Evolutionary conservation across 192 early-diverging fungal species (phyloP), one percentile per base, ranked within the genome.

Genomic region (Coemansia sp.): DNA sequence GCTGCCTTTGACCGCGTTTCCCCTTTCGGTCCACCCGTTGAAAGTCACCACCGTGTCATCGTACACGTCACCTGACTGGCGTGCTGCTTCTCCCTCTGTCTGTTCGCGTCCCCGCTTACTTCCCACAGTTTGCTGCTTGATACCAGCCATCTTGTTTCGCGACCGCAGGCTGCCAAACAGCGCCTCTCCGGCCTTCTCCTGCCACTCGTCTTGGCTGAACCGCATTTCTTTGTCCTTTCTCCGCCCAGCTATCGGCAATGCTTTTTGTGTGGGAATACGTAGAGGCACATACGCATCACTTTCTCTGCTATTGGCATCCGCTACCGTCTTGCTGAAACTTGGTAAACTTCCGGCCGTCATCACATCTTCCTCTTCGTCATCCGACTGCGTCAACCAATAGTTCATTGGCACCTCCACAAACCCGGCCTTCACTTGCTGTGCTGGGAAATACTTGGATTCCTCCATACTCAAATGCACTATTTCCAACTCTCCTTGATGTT

Each of bases 161-260:
- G 26, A 43, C 34, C 73, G 69, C 12, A 45, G 46, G 63, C 69
- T 81, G 60, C 78, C 78, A 72, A 81, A 81, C 5, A 81, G 14
- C 16, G 73, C 73, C 38, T 57, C 56, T 6, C 60, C 70, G 0
- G 64, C 64, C 44, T 63, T 69, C 18, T 60, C 63, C 41, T 67
- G 38, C 78, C 78, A 76, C 52, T 81, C 78, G 26, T 76, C 67
- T 21, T 64, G 65, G 26, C 73, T 81, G 43, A 70, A 76, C 15
- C 64, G 39, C 14, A 21, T 26, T 58, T 51, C 18, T 14, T 46
- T 34, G 57, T 14, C 11, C 5, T 16, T 55, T 5, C 12, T 1
- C 26, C 44, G 16, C 14, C 15, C 44, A 18, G 44, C 4, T 46
- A 41, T 41, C 5, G 39, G 39, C 7, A 41, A 41, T 41, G 39